Base-by-base conservation (phyloP, 169 alveolate species). In the Eimeria mitis region DNA sequence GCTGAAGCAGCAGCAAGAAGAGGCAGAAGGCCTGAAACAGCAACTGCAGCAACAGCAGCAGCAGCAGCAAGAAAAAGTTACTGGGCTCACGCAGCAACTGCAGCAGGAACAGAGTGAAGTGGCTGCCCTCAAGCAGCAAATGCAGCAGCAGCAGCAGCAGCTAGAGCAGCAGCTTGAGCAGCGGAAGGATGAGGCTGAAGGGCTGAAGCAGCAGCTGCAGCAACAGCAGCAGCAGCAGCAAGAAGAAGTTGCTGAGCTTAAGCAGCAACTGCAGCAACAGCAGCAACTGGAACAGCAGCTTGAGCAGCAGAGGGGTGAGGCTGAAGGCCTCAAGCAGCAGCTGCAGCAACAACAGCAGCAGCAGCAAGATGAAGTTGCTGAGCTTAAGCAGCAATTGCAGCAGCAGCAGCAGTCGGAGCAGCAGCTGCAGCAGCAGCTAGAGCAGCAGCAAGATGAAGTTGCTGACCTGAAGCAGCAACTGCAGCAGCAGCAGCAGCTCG, bases 141-240 rank as follows among this genome's bases (percentile, higher is more conserved):
- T 73, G 83, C 83, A 73, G 83, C 83, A 73, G 28, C 83, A 73
- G 52, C 83, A 70, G 47, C 79, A 59, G n/a, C 70, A 23, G n/a
- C 31, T 28, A 23, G n/a, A 63, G 73, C 73, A 63, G 73, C 73
- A 63, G 73, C 73, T 49, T 49, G 11, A 63, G 73, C 73, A 63
- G 73, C 73, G 23, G 73, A 23, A 63, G 23, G 73, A n/a, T n/a
- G 73, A 63, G n/a, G 40, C 34, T n/a, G 34, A n/a, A 25, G n/a
- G 34, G 34, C 73, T 63, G 11, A 23, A 71, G 83, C 47, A 73
- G 83, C 56, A 73, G 54, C 54, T 73, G 31, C 47, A 73, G 83
- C 52, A 73, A 56, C 31, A 73, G 83, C 83, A 25, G 52, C 37
- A 73, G 52, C 83, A 37, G 83, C 56, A 19, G 83, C 56, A 73